Percentiles rank a stretch among this genome's conserved stretches.
Conservation (phyloP, 306 rosid genomes). For the Fragaria vesca region DNA sequence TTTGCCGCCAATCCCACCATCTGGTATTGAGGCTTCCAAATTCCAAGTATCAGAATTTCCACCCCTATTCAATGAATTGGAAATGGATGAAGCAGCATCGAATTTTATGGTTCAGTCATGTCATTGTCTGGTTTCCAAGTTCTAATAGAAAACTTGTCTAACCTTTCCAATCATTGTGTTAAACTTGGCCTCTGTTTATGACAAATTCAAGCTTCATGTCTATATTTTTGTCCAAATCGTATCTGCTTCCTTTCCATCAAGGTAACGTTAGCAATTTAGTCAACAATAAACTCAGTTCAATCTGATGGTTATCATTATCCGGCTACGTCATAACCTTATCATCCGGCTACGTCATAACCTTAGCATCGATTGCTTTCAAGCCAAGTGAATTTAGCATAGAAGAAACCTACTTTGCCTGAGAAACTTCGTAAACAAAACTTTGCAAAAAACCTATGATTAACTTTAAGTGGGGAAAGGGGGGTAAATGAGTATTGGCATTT, state of each 20-base stretch:
- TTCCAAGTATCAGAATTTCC: neutral
- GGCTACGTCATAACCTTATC: slow-evolving; percentile 11
- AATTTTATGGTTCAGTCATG: neutral
- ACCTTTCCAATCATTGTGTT: neutral
- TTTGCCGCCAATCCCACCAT: neutral
- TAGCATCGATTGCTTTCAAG: slow-evolving; percentile 10
- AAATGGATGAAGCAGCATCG: neutral
- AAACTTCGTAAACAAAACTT: slow-evolving; percentile 26
- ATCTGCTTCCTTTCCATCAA: neutral
- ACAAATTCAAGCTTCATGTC: neutral
- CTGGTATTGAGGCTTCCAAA: neutral
- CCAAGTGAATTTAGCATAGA: neutral
- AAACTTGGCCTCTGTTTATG: neutral
- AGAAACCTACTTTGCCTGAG: neutral
- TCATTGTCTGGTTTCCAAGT: neutral
- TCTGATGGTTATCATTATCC: slow-evolving; percentile 20
- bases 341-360: slow-evolving; percentile 17
- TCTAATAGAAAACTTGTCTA: neutral
- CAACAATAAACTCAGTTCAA: neutral
- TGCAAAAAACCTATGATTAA: slow-evolving; percentile 43
- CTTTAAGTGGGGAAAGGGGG: slow-evolving; percentile 29
- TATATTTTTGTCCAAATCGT: neutral
- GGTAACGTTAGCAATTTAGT: slow-evolving; percentile 9
- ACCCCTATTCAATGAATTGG: neutral
- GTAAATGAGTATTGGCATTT: slow-evolving; percentile 44